These are phyloP conservation scores for Anthracocystis setariae DNA, from an alignment of 1,284 basidiomycete genomes.

Conservation along the genomic window DNA sequence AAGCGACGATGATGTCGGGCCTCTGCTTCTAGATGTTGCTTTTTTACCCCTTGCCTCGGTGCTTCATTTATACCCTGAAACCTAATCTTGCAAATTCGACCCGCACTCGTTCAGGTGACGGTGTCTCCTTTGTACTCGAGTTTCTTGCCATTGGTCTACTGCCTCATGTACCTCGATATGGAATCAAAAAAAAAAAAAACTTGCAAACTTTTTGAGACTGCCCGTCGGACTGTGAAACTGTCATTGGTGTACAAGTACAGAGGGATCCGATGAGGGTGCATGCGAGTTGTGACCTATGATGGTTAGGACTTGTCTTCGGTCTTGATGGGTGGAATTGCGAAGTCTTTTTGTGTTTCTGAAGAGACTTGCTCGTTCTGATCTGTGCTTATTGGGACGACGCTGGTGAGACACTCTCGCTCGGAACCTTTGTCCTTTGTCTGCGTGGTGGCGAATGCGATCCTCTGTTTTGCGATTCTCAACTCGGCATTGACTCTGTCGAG, in stretches of 20 bases:
- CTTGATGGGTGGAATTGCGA: slow-evolving; percentile 11
- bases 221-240: not conserved
- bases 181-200: not conserved
- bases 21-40: slow-evolving; percentile 1
- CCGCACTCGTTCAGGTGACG: not conserved
- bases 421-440: slow-evolving; percentile 8
- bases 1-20: slow-evolving; percentile 41
- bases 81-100: not conserved
- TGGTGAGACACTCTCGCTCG: not conserved
- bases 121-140: not conserved
- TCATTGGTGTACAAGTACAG: not conserved
- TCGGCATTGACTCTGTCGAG: slow-evolving; percentile 61
- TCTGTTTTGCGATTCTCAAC: slow-evolving; percentile 39
- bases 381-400: not conserved
- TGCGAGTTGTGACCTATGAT: not conserved
- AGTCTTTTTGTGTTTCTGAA: no score
- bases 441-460: slow-evolving; percentile 23
- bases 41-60: slow-evolving; percentile 3
- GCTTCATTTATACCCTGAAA: slow-evolving; percentile 14
- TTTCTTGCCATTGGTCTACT: not conserved
- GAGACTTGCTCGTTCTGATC: no score
- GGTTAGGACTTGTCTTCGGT: slow-evolving; percentile 8
- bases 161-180: not conserved
- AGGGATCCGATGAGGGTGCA: not conserved
- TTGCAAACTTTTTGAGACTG: no score